phyloP scores from a whole-genome alignment of 768 basidiomycete genomes.

The Boletus rex-veris region DNA sequence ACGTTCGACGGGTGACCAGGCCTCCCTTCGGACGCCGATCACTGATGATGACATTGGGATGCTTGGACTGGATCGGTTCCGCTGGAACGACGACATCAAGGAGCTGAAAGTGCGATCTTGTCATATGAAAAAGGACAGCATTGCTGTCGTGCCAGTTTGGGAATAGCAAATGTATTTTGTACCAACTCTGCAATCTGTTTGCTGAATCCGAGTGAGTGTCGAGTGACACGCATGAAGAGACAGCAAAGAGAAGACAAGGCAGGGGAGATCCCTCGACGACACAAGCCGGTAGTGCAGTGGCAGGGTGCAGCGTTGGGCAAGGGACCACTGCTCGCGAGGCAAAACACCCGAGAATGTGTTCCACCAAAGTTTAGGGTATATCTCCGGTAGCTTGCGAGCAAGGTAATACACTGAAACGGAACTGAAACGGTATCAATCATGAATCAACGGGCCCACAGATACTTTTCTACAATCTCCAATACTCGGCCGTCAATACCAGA shows the following conservation, averaged over 20 bases:
- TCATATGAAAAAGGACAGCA: conserved; percentile 22
- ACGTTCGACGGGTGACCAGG: conserved; percentile 3
- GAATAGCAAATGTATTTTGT: not conserved
- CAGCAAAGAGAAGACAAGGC: conserved; percentile 20
- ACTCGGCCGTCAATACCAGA: conserved; percentile 22
- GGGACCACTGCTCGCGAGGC: too few relatives aligned
- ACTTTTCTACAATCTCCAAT: conserved; percentile 15
- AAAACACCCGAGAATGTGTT: too few relatives aligned
- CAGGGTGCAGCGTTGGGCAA: conserved; percentile 28
- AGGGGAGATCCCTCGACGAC: conserved; percentile 57
- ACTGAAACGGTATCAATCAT: not conserved
- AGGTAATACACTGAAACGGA: not conserved
- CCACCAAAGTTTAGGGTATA: too few relatives aligned
- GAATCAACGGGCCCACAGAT: not conserved
- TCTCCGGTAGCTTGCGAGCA: too few relatives aligned
- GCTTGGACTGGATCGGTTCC: conserved; percentile 26
- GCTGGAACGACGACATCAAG: conserved; percentile 15
- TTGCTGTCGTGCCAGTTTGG: conserved; percentile 19
- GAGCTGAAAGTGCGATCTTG: conserved; percentile 3
- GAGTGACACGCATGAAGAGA: not conserved
- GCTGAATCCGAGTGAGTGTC: not conserved
- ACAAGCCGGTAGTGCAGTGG: conserved; percentile 45
- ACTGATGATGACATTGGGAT: conserved; percentile 21
- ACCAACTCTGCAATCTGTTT: conserved; percentile 13
- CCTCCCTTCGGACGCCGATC: conserved; percentile 16